Conservation (phyloP, 2,329 filamentous ascomycete species). For the Calonectria pteridis region DNA sequence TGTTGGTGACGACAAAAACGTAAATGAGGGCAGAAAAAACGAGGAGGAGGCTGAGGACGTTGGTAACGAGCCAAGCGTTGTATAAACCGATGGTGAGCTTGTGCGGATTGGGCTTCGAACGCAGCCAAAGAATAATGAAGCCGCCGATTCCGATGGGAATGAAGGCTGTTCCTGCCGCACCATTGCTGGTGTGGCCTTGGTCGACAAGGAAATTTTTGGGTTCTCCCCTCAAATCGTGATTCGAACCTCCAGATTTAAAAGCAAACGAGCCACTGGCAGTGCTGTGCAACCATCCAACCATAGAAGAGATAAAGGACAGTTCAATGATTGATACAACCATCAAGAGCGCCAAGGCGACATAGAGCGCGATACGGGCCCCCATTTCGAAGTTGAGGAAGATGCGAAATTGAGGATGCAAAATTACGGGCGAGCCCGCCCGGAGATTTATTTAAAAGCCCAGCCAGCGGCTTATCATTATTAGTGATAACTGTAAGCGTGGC, state of each 20-base stretch:
- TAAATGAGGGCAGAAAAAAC: slow-evolving; percentile 41
- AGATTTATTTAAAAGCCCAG: background rate
- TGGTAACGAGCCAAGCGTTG: slow-evolving; percentile 38
- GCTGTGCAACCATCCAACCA: slow-evolving; percentile 44
- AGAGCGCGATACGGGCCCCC: slow-evolving; percentile 26
- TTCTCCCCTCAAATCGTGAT: slow-evolving; percentile 32
- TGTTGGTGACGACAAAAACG: slow-evolving; percentile 45
- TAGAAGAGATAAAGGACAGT: slow-evolving; percentile 43
- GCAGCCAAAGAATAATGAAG: slow-evolving; percentile 38
- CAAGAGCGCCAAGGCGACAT: slow-evolving; percentile 39
- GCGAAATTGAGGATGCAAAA: background rate
- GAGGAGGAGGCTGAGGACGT: slow-evolving; percentile 40
- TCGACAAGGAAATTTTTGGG: slow-evolving; percentile 43
- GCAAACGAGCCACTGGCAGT: slow-evolving; percentile 41
- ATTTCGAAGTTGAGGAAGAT: background rate
- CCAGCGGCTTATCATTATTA: background rate
- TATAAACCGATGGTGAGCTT: slow-evolving; percentile 36
- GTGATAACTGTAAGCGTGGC: background rate
- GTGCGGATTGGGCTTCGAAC: slow-evolving; percentile 25
- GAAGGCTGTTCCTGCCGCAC: slow-evolving; percentile 45
- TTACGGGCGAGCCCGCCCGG: background rate
- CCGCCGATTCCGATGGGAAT: slow-evolving; percentile 44
- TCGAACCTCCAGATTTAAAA: slow-evolving; percentile 29
- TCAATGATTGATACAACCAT: slow-evolving; percentile 46
- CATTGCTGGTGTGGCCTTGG: slow-evolving; percentile 46